phyloP scores from a whole-genome alignment of 2,329 filamentous ascomycete species.

The Nigrospora osmanthi region DNA sequence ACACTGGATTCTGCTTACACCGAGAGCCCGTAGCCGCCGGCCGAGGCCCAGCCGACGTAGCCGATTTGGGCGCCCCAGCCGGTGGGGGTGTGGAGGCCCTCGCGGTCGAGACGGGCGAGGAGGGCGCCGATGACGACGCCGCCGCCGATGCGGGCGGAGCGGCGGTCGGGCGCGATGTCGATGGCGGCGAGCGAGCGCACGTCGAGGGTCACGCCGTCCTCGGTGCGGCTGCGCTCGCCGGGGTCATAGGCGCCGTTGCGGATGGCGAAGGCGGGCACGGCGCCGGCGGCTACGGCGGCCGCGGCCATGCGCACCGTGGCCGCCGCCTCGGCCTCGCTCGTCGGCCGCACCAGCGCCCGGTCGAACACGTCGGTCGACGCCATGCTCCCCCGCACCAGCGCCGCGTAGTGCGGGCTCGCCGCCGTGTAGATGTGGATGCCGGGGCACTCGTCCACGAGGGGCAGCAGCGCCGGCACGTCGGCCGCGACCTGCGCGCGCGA shows the following conservation, averaged over 20 bases:
- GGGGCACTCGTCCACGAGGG: too few relatives aligned
- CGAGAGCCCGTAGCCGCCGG: slow-evolving; percentile 4
- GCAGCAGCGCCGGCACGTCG: too few relatives aligned
- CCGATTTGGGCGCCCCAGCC: slow-evolving; percentile 4
- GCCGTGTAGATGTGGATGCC: too few relatives aligned
- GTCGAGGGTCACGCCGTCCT: slow-evolving; percentile 4
- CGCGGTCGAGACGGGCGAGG: not conserved
- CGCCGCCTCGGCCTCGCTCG: too few relatives aligned
- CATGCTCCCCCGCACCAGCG: too few relatives aligned
- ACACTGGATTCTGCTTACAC: too few relatives aligned
- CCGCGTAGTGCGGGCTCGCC: too few relatives aligned
- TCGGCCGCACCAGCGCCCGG: too few relatives aligned
- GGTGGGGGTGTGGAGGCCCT: slow-evolving; percentile 3
- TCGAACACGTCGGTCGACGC: too few relatives aligned
- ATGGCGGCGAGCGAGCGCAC: slow-evolving; percentile 3
- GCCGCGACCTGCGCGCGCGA: too few relatives aligned
- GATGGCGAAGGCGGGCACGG: not conserved
- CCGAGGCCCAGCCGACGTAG: slow-evolving; percentile 4
- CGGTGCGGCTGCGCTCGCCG: not conserved
- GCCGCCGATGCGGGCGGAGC: slow-evolving; percentile 2
- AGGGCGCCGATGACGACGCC: not conserved
- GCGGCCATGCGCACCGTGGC: too few relatives aligned
- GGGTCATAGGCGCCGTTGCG: slow-evolving; percentile 4
- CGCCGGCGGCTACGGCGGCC: too few relatives aligned
- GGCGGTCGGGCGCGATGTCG: not conserved